Evolutionary conservation across 495 filamentous ascomycete genomes (phyloP).

Genomic region (Talaromyces proteolyticus): DNA sequence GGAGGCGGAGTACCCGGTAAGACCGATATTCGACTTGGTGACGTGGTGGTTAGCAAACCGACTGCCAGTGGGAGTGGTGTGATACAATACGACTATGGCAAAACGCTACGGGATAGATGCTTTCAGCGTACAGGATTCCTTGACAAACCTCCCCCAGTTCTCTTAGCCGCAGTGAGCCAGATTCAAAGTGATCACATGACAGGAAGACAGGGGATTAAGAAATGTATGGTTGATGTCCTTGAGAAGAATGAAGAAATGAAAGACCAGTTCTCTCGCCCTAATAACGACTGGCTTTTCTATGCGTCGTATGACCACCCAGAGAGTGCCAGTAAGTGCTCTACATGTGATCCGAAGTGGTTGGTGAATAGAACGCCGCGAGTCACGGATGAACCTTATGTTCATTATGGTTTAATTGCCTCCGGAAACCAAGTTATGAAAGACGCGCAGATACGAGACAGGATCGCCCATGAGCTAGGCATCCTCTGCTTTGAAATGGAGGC

Average conservation of each 20-base stretch:
- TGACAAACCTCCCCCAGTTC: constrained; percentile 17
- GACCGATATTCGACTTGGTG: constrained; percentile 33
- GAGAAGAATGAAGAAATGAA: constrained; percentile 9
- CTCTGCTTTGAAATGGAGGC: constrained; percentile 26
- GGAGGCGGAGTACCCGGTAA: constrained; percentile 25
- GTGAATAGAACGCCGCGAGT: constrained; percentile 1
- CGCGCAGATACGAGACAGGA: constrained; percentile 17
- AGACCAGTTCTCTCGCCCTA: constrained; percentile 12
- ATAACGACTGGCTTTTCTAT: constrained; percentile 18
- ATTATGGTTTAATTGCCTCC: constrained; percentile 21
- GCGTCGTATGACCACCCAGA: constrained; percentile 15
- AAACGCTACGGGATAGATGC: constrained; percentile 13
- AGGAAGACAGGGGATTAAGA: constrained; percentile 4
- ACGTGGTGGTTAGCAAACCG: constrained; percentile 37
- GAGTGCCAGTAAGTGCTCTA: constrained; percentile 5
- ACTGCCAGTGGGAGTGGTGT: constrained; percentile 23
- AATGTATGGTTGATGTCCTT: constrained; percentile 8
- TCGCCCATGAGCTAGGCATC: constrained; percentile 9
- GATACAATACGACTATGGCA: constrained; percentile 36
- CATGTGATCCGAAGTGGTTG: constrained; percentile 9
- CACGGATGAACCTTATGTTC: constrained; percentile 7
- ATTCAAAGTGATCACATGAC: constrained; percentile 11
- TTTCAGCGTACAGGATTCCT: constrained; percentile 25
- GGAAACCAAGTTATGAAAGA: constrained; percentile 28
- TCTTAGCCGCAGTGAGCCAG: constrained; percentile 18